Conservation (phyloP, 2,329 filamentous ascomycete genomes). For the Alternaria sp. region DNA sequence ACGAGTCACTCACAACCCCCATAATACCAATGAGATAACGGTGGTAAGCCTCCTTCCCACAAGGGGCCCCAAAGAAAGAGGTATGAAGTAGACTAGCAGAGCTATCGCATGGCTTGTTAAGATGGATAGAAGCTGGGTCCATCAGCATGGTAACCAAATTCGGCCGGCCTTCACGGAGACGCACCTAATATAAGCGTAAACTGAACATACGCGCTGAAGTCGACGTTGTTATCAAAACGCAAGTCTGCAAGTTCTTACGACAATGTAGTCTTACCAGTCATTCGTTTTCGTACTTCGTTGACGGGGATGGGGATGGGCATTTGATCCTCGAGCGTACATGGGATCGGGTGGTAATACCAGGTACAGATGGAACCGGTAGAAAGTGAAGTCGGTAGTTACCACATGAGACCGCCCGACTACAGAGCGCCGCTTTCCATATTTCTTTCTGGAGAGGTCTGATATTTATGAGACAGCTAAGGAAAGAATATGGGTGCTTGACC, state of each 20-base stretch:
- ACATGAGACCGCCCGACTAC: not conserved
- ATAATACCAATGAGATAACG: not conserved
- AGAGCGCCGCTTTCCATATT: not conserved
- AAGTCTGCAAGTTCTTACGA: not conserved
- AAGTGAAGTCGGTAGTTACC: not conserved
- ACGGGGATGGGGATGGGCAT: not conserved
- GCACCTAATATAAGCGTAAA: not conserved
- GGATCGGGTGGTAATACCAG: not conserved
- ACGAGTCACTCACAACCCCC: not conserved
- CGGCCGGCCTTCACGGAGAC: not conserved
- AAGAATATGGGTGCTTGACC: not conserved
- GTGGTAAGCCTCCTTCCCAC: not conserved
- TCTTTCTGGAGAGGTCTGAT: not conserved
- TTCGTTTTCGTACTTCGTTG: not conserved
- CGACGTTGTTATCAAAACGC: not conserved
- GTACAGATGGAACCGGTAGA: not conserved
- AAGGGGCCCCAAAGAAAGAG: not conserved
- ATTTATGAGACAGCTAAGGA: not conserved
- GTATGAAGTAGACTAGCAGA: not conserved
- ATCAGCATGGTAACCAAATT: not conserved
- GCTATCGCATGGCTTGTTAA: not conserved
- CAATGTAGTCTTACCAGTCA: not conserved
- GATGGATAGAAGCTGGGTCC: not conserved
- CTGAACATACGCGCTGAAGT: not conserved
- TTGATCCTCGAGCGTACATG: not conserved